A percentile compares a stretch with the other conserved stretches of the same genome.
phyloP scores from a whole-genome alignment of 2,329 filamentous ascomycete species.

The Aspergillus hiratsukae region DNA sequence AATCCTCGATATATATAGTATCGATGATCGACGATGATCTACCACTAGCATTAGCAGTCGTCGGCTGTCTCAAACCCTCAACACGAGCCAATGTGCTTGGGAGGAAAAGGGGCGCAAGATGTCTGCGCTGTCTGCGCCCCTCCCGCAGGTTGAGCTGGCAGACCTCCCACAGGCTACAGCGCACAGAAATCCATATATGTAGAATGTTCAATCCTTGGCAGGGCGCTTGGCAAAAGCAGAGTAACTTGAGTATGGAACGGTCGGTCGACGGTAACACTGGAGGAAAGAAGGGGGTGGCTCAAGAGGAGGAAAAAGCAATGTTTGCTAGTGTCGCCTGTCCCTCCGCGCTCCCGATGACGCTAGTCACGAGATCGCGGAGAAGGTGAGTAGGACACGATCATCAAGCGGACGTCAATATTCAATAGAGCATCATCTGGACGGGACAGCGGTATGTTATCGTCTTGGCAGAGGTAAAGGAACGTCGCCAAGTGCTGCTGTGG shows the following conservation, averaged over 20 bases:
- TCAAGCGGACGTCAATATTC: background rate
- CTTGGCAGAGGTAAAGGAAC: conserved; percentile 5
- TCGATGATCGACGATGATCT: conserved; percentile 20
- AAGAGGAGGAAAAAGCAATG: conserved; percentile 1
- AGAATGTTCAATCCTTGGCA: conserved; percentile 9
- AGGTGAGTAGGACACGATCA: background rate
- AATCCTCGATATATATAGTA: conserved; percentile 7
- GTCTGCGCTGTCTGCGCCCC: background rate
- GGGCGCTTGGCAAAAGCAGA: conserved; percentile 5
- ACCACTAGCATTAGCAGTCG: conserved; percentile 5
- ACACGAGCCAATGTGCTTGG: background rate
- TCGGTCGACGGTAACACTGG: conserved; percentile 6
- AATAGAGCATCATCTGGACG: background rate
- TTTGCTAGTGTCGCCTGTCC: background rate
- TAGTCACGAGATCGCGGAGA: background rate
- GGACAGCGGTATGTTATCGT: background rate
- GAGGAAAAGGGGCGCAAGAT: background rate
- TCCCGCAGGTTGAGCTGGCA: background rate
- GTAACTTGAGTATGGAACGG: background rate
- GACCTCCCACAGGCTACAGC: background rate
- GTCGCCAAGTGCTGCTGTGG: conserved; percentile 22
- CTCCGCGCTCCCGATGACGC: background rate
- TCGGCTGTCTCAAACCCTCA: conserved; percentile 3
- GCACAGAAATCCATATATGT: background rate
- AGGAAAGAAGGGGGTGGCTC: background rate